These are phyloP conservation scores for Petasospora rhodanensis DNA, from an alignment of 1,139 yeast species.

Conservation along the genomic window DNA sequence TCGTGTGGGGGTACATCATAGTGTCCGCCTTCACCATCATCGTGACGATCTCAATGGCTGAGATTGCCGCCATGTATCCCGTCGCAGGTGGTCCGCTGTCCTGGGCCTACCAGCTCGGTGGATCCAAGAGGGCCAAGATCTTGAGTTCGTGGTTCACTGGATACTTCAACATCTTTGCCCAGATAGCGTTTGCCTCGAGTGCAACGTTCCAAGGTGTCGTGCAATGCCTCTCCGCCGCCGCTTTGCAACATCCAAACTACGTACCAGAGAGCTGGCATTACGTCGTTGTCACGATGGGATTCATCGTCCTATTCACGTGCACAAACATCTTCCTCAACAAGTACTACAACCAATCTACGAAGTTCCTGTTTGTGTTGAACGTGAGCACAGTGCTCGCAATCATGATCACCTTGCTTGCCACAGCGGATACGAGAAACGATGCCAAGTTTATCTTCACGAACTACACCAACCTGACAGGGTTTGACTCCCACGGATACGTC, in stretches of 20 bases:
- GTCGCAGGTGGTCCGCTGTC: slow-evolving; percentile 24
- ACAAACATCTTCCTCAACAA: slow-evolving; percentile 21
- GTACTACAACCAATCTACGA: slow-evolving; percentile 21
- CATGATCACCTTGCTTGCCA: slow-evolving; percentile 18
- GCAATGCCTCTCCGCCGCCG: slow-evolving; percentile 19
- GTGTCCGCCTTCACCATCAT: slow-evolving; percentile 24
- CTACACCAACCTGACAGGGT: slow-evolving; percentile 23
- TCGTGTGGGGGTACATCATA: slow-evolving; percentile 27
- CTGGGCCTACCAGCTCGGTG: slow-evolving; percentile 22
- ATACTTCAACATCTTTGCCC: slow-evolving; percentile 26
- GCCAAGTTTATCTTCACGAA: slow-evolving; percentile 24
- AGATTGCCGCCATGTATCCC: slow-evolving; percentile 27
- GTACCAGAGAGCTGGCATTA: slow-evolving; percentile 19
- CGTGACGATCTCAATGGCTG: slow-evolving; percentile 26
- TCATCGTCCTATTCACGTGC: slow-evolving; percentile 21
- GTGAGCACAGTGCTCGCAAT: slow-evolving; percentile 16
- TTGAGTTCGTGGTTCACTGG: slow-evolving; percentile 24
- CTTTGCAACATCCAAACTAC: slow-evolving; percentile 17
- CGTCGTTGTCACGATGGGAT: slow-evolving; percentile 21
- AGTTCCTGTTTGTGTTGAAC: slow-evolving; percentile 16
- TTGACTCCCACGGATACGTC: slow-evolving; percentile 23
- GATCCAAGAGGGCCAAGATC: slow-evolving; percentile 14
- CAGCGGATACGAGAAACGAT: slow-evolving; percentile 20
- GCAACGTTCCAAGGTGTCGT: slow-evolving; percentile 25
- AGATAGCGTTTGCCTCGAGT: slow-evolving; percentile 23